phyloP scores from a whole-genome alignment of 768 basidiomycete genomes.

The Russula ochroleuca region DNA sequence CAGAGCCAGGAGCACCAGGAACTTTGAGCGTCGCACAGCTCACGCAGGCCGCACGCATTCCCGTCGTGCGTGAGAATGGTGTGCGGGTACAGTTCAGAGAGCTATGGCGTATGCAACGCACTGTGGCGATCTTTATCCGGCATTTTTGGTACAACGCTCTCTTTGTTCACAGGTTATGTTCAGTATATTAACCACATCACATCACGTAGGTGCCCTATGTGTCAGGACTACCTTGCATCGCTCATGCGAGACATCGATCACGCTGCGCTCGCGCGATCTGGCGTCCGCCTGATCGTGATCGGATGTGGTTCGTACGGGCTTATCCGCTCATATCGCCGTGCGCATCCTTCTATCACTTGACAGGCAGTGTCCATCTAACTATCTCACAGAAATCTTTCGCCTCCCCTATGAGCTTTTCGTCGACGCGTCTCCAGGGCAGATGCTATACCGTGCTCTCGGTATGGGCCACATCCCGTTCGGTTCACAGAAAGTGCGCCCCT shows the following conservation, averaged over 20 bases:
- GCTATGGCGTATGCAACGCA: slow-evolving; percentile 53
- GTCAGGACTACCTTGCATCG: slow-evolving; percentile 83
- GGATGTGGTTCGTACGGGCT: slow-evolving; percentile 74
- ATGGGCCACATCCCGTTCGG: slow-evolving; percentile 55
- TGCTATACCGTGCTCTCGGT: slow-evolving; percentile 68
- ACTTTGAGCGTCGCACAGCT: slow-evolving; percentile 56
- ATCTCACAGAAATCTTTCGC: slow-evolving; percentile 53
- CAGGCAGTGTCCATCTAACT: neutral
- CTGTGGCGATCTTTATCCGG: slow-evolving; percentile 79
- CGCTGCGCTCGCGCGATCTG: slow-evolving; percentile 45
- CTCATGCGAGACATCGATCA: slow-evolving; percentile 48
- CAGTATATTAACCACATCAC: slow-evolving; percentile 11
- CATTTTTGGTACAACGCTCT: slow-evolving; percentile 61
- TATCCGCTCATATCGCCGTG: slow-evolving; percentile 68
- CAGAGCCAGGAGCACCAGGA: slow-evolving; percentile 42
- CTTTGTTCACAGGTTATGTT: neutral
- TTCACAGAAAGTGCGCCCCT: slow-evolving; percentile 35
- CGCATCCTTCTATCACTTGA: slow-evolving; percentile 28
- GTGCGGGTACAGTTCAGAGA: slow-evolving; percentile 62
- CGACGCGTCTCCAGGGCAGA: slow-evolving; percentile 55
- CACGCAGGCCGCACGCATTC: slow-evolving; percentile 53
- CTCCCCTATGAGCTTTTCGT: slow-evolving; percentile 74
- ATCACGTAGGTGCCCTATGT: slow-evolving; percentile 61
- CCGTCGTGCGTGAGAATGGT: slow-evolving; percentile 66
- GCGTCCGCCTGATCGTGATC: slow-evolving; percentile 65